A percentile compares a stretch with the other conserved stretches of the same genome.
These are phyloP conservation scores for Carex scoparia DNA, from an alignment of 176 grass and related monocot species.

Conservation along the genomic window DNA sequence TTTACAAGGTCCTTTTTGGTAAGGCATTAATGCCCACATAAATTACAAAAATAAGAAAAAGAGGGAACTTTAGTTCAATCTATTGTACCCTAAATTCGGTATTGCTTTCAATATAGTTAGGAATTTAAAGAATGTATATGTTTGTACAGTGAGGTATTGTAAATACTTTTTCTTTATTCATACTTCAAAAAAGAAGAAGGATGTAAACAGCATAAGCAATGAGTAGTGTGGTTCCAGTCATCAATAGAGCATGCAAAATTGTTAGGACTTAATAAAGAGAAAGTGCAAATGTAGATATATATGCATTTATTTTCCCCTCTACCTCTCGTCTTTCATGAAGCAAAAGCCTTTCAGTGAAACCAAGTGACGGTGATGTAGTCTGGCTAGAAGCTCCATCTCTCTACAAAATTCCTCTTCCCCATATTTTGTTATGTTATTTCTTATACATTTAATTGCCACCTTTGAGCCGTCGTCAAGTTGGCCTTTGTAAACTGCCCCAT, in stretches of 20 bases:
- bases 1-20: not conserved
- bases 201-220: not conserved
- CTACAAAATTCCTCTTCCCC: conserved; percentile 54
- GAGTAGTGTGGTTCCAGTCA: not conserved
- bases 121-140: too few species aligned
- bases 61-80: too few species aligned
- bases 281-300: not conserved
- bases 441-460: conserved; percentile 53
- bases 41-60: not conserved
- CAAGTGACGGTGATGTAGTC: conserved; percentile 86
- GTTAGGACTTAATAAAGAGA: not conserved
- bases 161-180: too few species aligned
- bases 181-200: not conserved
- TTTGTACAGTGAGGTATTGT: too few species aligned
- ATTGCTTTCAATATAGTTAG: too few species aligned
- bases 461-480: conserved; percentile 60
- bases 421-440: conserved; percentile 40
- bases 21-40: not conserved
- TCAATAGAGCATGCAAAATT: not conserved
- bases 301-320: not conserved
- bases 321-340: conserved; percentile 66
- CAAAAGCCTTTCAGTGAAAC: conserved; percentile 79
- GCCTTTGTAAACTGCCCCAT: conserved; percentile 60
- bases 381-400: conserved; percentile 86
- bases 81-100: too few species aligned